These are phyloP conservation scores for Paramarasmius palmivorus DNA, from an alignment of 1,284 basidiomycete genomes.

Conservation along the genomic window DNA sequence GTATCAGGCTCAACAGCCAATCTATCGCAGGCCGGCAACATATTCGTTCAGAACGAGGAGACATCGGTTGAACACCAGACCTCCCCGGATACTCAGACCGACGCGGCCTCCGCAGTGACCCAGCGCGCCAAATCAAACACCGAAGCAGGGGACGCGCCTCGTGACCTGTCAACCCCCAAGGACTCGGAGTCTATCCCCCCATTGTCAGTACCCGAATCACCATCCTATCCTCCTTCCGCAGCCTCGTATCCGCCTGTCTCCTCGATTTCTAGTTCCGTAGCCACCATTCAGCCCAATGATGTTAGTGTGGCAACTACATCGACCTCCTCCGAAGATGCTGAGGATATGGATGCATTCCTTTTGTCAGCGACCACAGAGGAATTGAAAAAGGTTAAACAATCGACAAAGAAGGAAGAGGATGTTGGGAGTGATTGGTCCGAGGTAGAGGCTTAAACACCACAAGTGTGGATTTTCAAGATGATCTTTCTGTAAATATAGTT, in stretches of 20 bases:
- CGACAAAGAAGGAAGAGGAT: slow-evolving; percentile 8
- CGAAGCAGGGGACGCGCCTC: too few species aligned
- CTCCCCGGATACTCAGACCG: too few species aligned
- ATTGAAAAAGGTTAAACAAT: too few species aligned
- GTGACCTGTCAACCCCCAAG: too few species aligned
- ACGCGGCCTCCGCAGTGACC: too few species aligned
- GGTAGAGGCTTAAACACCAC: slow-evolving; percentile 18
- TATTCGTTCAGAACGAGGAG: too few species aligned
- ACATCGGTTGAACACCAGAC: too few species aligned
- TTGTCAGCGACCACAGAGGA: background rate
- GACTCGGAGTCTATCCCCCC: background rate
- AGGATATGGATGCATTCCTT: background rate
- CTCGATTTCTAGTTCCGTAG: slow-evolving; percentile 7
- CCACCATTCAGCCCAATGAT: slow-evolving; percentile 9
- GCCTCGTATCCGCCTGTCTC: slow-evolving; percentile 10
- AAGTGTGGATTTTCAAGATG: too few species aligned
- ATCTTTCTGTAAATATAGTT: too few species aligned
- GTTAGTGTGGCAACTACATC: background rate
- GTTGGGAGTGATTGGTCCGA: slow-evolving; percentile 21
- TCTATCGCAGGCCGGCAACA: too few species aligned
- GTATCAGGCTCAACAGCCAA: too few species aligned
- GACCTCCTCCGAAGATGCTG: background rate
- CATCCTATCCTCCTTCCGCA: background rate
- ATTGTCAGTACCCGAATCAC: background rate
- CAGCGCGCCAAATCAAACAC: too few species aligned